phyloP scores from a whole-genome alignment of 1,284 basidiomycete genomes.

The Xerocomus nothofagi region DNA sequence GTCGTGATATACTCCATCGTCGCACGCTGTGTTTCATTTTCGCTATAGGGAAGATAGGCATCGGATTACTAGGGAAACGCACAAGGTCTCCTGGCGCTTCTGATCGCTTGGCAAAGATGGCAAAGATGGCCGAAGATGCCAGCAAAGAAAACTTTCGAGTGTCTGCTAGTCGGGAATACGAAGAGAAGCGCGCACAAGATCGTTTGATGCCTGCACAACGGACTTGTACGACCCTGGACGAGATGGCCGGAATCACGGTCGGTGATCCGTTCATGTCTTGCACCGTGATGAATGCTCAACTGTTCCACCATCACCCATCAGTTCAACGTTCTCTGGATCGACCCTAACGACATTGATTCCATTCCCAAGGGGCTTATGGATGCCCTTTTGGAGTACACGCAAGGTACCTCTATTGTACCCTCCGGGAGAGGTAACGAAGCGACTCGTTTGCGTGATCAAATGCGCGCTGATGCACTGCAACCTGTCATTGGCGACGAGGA shows the following conservation, averaged over 20 bases:
- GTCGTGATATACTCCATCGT: slow-evolving; percentile 24
- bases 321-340: slow-evolving; percentile 80
- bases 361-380: slow-evolving; percentile 67
- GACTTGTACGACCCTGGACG: slow-evolving; percentile 72
- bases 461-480: slow-evolving; percentile 66
- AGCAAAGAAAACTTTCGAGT: slow-evolving; percentile 62
- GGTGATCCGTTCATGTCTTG: slow-evolving; percentile 21
- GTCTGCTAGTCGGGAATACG: slow-evolving; percentile 67
- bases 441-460: slow-evolving; percentile 59
- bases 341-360: slow-evolving; percentile 59
- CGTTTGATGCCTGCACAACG: slow-evolving; percentile 65
- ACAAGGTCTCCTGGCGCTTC: slow-evolving; percentile 61
- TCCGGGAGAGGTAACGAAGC: slow-evolving; percentile 38
- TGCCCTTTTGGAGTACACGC: slow-evolving; percentile 46
- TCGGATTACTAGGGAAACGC: slow-evolving; percentile 68
- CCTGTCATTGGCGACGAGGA: slow-evolving; percentile 40
- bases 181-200: slow-evolving; percentile 69
- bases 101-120: slow-evolving; percentile 71
- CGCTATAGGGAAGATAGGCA: slow-evolving; percentile 67
- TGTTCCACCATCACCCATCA: slow-evolving; percentile 29
- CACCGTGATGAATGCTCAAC: slow-evolving; percentile 2
- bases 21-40: slow-evolving; percentile 4
- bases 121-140: slow-evolving; percentile 62
- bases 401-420: slow-evolving; percentile 26
- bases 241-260: slow-evolving; percentile 64